These are phyloP conservation scores for Russula virescens DNA, from an alignment of 768 basidiomycete species.

Conservation along the genomic window DNA sequence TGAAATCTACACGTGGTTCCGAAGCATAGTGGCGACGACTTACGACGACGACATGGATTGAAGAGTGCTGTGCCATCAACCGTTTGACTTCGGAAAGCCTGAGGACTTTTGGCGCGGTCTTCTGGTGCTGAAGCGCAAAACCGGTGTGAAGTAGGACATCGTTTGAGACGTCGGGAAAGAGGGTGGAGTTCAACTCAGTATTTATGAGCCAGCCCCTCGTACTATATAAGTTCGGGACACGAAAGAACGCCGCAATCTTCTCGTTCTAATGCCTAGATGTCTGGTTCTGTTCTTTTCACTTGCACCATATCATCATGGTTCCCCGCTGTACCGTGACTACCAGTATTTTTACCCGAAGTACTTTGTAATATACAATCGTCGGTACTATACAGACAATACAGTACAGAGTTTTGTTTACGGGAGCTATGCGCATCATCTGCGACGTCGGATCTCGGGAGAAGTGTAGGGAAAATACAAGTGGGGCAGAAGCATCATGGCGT, in stretches of 20 bases:
- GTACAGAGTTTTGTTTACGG: too few species aligned
- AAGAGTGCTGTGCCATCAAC: constrained; percentile 1
- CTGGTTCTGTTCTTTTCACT: not conserved
- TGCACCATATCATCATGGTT: not conserved
- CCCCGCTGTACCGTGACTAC: not conserved
- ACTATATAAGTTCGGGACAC: constrained; percentile 72
- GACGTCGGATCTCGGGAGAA: not conserved
- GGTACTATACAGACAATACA: not conserved
- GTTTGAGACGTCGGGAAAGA: constrained; percentile 14
- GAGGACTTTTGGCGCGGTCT: constrained; percentile 16
- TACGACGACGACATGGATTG: constrained; percentile 13
- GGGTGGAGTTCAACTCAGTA: constrained; percentile 33
- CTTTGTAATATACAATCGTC: not conserved
- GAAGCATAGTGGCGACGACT: not conserved
- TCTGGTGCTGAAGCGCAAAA: constrained; percentile 15
- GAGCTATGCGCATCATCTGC: too few species aligned
- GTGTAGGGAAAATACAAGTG: not conserved
- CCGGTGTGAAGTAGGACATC: constrained; percentile 13
- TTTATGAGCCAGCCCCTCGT: constrained; percentile 83
- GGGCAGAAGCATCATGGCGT: constrained; percentile 3
- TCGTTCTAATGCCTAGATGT: constrained; percentile 44
- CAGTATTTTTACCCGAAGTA: not conserved
- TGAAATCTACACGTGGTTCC: not conserved
- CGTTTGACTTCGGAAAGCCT: constrained; percentile 13
- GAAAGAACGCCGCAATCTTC: constrained; percentile 75